phyloP scores from a whole-genome alignment of 208 protist species.

The Endotrypanum monterogeii region DNA sequence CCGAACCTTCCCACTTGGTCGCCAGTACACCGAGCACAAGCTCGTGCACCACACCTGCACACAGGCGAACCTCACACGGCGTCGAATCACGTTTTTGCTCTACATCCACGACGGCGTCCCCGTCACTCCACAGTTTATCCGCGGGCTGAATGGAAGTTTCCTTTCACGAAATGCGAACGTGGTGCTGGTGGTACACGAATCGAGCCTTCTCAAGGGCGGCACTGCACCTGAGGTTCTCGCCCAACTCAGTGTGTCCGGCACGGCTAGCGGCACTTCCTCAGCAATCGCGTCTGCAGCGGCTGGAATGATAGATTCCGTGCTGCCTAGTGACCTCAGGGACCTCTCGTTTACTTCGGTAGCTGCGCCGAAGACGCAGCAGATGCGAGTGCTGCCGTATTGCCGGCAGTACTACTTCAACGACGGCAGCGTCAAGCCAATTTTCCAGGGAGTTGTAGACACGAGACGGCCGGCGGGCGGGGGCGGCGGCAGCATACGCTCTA shows the following conservation, averaged over 20 bases:
- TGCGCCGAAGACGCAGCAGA: background rate
- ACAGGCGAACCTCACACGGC: slow-evolving; percentile 76
- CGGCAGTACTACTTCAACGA: slow-evolving; percentile 37
- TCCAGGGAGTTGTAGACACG: background rate
- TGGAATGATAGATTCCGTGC: slow-evolving; percentile 26
- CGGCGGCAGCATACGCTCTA: background rate
- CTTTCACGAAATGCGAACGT: slow-evolving; percentile 77
- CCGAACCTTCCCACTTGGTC: slow-evolving; percentile 76
- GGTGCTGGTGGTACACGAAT: slow-evolving; percentile 76
- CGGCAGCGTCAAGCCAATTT: slow-evolving; percentile 14
- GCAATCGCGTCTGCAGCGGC: slow-evolving; percentile 14
- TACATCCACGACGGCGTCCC: slow-evolving; percentile 72
- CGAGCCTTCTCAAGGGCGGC: slow-evolving; percentile 63
- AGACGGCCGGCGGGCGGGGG: background rate
- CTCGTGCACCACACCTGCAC: slow-evolving; percentile 86
- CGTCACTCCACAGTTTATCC: slow-evolving; percentile 67
- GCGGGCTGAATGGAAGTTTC: slow-evolving; percentile 51
- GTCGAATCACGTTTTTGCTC: slow-evolving; percentile 84
- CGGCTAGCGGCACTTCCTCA: background rate
- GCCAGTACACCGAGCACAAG: slow-evolving; percentile 70
- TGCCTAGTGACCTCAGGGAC: slow-evolving; percentile 20
- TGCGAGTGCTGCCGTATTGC: slow-evolving; percentile 51
- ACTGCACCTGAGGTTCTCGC: slow-evolving; percentile 34
- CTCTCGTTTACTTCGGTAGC: background rate
- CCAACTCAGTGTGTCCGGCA: slow-evolving; percentile 3